A percentile compares a stretch with the other conserved stretches of the same genome.
phyloP scores from a whole-genome alignment of 148 eudicot species.

The Selenicereus undatus region DNA sequence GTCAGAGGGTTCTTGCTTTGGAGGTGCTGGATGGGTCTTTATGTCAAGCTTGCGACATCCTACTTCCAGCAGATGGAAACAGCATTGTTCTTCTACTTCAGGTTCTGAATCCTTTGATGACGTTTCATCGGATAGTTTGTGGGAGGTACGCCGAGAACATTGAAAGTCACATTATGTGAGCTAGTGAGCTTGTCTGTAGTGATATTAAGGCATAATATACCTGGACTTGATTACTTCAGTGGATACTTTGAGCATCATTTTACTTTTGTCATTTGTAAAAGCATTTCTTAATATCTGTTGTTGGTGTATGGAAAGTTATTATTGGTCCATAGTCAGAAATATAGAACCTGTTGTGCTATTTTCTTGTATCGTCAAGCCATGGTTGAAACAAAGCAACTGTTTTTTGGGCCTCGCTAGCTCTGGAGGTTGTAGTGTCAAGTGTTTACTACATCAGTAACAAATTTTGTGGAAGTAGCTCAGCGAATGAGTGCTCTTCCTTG shows the following conservation, averaged over 20 bases:
- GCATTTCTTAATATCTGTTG: background rate
- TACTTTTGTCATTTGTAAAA: background rate
- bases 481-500: too few relatives aligned
- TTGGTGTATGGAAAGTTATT: background rate
- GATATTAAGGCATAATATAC: background rate
- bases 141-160: constrained; percentile 67
- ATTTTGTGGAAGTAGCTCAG: too few relatives aligned
- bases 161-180: constrained; percentile 1
- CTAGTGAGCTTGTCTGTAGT: constrained; percentile 4
- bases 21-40: constrained; percentile 28
- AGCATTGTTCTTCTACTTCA: constrained; percentile 45
- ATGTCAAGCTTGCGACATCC: constrained; percentile 28
- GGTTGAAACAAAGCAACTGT: background rate
- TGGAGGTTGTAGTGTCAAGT: too few relatives aligned
- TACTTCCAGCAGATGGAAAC: constrained; percentile 45
- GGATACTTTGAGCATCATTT: background rate
- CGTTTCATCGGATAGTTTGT: constrained; percentile 68
- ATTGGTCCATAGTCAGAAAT: background rate
- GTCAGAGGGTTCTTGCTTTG: constrained; percentile 38
- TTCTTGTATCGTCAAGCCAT: background rate
- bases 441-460: too few relatives aligned
- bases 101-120: constrained; percentile 42
- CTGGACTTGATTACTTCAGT: background rate
- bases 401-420: too few relatives aligned
- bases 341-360: background rate